These are phyloP conservation scores for Candida multigemmis DNA, from an alignment of 805 yeast genomes.

Conservation along the genomic window DNA sequence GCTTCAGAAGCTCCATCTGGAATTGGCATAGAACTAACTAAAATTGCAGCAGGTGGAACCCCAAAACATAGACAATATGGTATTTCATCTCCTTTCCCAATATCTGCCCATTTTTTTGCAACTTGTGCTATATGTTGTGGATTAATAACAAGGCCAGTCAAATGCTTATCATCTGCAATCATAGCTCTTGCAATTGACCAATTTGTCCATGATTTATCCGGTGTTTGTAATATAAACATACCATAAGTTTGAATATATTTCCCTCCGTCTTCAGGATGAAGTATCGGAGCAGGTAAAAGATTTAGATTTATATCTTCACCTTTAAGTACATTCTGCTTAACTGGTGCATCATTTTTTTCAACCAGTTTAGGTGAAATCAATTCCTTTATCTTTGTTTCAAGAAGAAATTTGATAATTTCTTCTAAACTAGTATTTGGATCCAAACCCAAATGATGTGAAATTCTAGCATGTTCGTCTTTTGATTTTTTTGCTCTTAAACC, in stretches of 20 bases:
- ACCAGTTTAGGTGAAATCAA: constrained; percentile 8
- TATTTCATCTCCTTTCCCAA: constrained; percentile 11
- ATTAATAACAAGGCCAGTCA: constrained; percentile 13
- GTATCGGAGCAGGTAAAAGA: constrained; percentile 10
- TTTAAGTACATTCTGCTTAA: constrained; percentile 7
- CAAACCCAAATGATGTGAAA: constrained; percentile 13
- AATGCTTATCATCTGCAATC: constrained; percentile 10
- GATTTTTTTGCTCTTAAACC: constrained; percentile 8
- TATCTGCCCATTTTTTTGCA: constrained; percentile 11
- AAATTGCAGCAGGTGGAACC: constrained; percentile 18
- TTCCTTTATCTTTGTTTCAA: constrained; percentile 8
- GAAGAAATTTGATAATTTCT: constrained; percentile 11
- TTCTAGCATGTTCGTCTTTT: constrained; percentile 13
- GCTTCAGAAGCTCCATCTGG: constrained; percentile 11
- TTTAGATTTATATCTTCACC: constrained; percentile 11
- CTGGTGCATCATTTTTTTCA: constrained; percentile 8
- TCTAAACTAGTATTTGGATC: constrained; percentile 10
- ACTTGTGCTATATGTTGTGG: constrained; percentile 15
- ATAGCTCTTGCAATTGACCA: constrained; percentile 19
- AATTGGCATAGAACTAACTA: constrained; percentile 13
- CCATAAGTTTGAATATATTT: constrained; percentile 17
- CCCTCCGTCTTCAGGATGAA: constrained; percentile 15
- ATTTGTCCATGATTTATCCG: constrained; percentile 15
- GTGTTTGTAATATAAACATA: constrained; percentile 14
- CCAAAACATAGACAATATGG: constrained; percentile 16